These are phyloP conservation scores for Mortierella sp. DNA, from an alignment of 371 early-diverging fungal genomes.

Conservation along the genomic window DNA sequence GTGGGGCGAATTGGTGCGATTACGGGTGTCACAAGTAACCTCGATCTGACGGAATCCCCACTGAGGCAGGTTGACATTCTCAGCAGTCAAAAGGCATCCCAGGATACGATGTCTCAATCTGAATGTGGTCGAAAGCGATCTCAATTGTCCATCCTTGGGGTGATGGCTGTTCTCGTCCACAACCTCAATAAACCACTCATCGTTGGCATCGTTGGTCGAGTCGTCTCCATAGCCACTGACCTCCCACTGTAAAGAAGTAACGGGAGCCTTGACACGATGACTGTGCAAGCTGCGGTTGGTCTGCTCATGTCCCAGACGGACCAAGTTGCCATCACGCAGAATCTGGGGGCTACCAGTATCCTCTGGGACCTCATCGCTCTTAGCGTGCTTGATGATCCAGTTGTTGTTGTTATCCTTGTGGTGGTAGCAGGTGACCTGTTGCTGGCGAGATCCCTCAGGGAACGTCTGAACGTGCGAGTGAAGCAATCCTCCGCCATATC, in stretches of 20 bases:
- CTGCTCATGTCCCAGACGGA: conserved; percentile 84
- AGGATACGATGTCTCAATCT: conserved; percentile 84
- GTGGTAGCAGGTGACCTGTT: conserved; percentile 99
- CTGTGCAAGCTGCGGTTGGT: conserved; percentile 90
- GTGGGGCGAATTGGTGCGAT: conserved; percentile 67
- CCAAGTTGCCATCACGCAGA: conserved; percentile 84
- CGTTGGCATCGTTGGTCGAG: conserved; percentile 83
- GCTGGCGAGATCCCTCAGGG: conserved; percentile 95
- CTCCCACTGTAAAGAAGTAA: conserved; percentile 88
- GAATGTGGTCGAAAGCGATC: conserved; percentile 91
- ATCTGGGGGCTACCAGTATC: conserved; percentile 64
- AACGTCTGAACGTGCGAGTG: conserved; percentile 98
- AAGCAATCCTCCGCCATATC: conserved; percentile 94
- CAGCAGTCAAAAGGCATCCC: conserved; percentile 89
- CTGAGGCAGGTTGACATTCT: conserved; percentile 89
- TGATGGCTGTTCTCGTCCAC: conserved; percentile 67
- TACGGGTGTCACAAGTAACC: conserved; percentile 87
- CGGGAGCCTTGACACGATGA: conserved; percentile 86
- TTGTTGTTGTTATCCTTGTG: conserved; percentile 98
- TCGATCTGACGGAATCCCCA: conserved; percentile 99
- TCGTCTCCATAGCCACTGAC: conserved; percentile 89
- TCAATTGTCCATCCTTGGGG: conserved; percentile 63
- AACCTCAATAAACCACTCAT: conserved; percentile 93
- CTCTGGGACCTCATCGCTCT: conserved; percentile 36
- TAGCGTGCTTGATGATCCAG: conserved; percentile 79